Percentiles rank a stretch among this genome's conserved stretches.
These are phyloP conservation scores for Globisporangium cylindrosporum DNA, from an alignment of 352 stramenopile genomes.

Conservation along the genomic window DNA sequence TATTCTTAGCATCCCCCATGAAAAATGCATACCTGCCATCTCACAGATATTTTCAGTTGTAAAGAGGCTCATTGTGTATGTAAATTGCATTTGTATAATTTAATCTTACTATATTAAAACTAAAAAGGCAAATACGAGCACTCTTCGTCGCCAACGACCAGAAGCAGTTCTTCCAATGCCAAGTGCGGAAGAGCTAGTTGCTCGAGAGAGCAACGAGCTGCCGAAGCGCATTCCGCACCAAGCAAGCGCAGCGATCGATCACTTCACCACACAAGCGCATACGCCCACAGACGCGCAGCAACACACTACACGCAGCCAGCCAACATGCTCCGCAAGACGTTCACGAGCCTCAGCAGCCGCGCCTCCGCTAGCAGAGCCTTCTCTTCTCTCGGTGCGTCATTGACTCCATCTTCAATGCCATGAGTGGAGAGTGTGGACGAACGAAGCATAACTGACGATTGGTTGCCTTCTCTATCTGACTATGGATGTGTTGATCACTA, in stretches of 20 bases:
- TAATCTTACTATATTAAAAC: background rate
- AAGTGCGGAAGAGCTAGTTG: background rate
- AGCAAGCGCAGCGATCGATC: background rate
- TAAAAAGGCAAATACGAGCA: background rate
- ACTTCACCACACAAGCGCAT: background rate
- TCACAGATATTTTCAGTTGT: background rate
- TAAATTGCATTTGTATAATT: background rate
- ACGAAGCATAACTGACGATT: background rate
- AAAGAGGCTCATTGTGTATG: background rate
- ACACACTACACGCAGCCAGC: background rate
- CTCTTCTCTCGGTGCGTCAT: conserved; percentile 32
- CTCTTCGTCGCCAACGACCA: background rate
- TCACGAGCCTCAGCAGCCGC: conserved; percentile 15
- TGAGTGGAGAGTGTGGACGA: background rate
- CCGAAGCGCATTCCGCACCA: conserved; percentile 1
- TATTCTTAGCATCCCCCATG: background rate
- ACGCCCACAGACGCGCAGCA: background rate
- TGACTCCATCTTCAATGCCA: background rate
- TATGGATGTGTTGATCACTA: background rate
- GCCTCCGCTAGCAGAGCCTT: conserved; percentile 16
- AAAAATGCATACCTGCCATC: background rate
- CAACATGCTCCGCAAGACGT: conserved; percentile 19
- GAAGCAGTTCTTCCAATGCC: background rate
- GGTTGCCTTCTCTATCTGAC: background rate
- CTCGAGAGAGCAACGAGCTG: background rate